Base-by-base conservation (phyloP, 441 rosid genomes). In the Cnidoscolus chayamansa region DNA sequence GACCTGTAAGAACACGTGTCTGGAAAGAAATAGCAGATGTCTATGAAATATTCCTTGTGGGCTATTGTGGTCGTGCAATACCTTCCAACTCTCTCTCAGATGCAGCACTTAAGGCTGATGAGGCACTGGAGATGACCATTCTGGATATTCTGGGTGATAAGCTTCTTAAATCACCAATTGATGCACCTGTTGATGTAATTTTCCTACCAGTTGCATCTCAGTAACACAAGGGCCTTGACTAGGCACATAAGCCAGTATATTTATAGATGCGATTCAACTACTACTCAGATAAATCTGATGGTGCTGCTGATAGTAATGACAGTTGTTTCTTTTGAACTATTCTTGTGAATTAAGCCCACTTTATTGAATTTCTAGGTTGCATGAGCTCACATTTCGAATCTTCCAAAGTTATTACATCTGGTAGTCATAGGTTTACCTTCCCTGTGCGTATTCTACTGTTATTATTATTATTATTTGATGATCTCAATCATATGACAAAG, bases 11-110 rank as follows among this genome's bases (percentile, higher is more conserved):
- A 75, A 67, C 84, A 64, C 96, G 96, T 60, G 78, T 88, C 70
- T 96, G 98, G 99, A 96, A 96, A 87, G 98, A 90, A 87, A 85
- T 89, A 67, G 97, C 98, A 47, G 99, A 93, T 85, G 89, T 91
- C 53, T 96, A 89, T 76, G 99, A 93, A 76, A 91, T 91, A 81
- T 96, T 96, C 80, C 97, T 96, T 73, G 84, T 93, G 69, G 93
- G 98, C 73, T 89, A 90, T 74, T 96, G 99, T 78, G 97, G 99
- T 11, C 97, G 97, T 65, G 97, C 97, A 63, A 91, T 96, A 77
- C 90, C 93, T 75, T 85, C 97, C 57, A 86, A 74, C 80, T 84
- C 94, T 77, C 90, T 90, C 75, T 86, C 96, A 71, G 81, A 86
- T 63, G 74, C 70, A 62, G 81, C 80, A 7, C 86, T 85, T 16